Percentiles rank a stretch among this genome's conserved stretches.
These are phyloP conservation scores for Stephania yunnanensis DNA, from an alignment of 164 flowering plant species.

Conservation along the genomic window DNA sequence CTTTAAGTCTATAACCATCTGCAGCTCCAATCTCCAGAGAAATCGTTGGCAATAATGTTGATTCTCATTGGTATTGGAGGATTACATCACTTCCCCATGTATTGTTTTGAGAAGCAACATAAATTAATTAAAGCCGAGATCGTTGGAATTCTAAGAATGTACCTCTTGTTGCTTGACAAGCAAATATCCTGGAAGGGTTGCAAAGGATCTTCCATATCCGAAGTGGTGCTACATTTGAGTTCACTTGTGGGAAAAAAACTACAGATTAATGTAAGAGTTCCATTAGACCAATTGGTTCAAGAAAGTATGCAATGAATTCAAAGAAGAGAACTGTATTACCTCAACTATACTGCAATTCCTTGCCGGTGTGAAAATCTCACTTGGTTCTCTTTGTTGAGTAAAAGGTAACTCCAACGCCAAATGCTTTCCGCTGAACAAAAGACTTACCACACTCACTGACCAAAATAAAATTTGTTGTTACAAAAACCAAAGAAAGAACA, in stretches of 20 bases:
- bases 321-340: conserved; percentile 30
- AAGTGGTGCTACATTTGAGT: not conserved
- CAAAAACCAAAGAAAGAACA: not conserved
- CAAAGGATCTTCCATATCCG: not conserved
- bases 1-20: too few species aligned
- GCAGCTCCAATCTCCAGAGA: too few species aligned
- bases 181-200: not conserved
- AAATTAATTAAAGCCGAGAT: not conserved
- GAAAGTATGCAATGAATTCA: not conserved
- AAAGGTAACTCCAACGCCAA: conserved; percentile 32
- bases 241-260: conserved; percentile 10
- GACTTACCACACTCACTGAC: not conserved
- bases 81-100: too few species aligned
- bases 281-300: not conserved
- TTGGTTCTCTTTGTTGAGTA: conserved; percentile 44
- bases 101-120: not conserved
- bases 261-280: not conserved
- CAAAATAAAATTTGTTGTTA: not conserved
- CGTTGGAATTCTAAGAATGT: not conserved
- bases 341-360: conserved; percentile 53
- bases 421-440: conserved; percentile 45
- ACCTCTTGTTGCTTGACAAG: not conserved
- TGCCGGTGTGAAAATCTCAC: conserved; percentile 40
- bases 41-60: too few species aligned
- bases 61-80: too few species aligned